These are phyloP conservation scores for Ogataea nonfermentans DNA, from an alignment of 805 yeast species.

Conservation along the genomic window DNA sequence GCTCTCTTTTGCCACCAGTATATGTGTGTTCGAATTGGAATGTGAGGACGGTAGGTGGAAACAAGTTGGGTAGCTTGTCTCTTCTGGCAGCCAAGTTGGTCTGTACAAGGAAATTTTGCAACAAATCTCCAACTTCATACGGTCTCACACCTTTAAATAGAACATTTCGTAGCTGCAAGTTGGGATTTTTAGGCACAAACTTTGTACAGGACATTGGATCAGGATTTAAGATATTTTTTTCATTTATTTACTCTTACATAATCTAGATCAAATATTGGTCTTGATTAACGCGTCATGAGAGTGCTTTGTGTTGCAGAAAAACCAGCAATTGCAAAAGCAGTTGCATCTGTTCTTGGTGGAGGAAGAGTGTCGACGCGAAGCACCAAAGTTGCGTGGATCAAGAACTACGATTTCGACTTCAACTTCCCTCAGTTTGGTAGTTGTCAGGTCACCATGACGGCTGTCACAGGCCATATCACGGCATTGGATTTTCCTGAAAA, in stretches of 20 bases:
- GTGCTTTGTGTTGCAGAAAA: constrained; percentile 96
- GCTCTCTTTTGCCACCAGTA: constrained; percentile 88
- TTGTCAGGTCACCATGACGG: constrained; percentile 85
- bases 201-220: constrained; percentile 12
- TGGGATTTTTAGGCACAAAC: constrained; percentile 22
- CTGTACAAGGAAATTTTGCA: constrained; percentile 56
- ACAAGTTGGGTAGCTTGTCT: constrained; percentile 25
- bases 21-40: constrained; percentile 85
- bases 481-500: constrained; percentile 61
- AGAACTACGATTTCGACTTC: constrained; percentile 76
- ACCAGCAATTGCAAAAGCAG: constrained; percentile 88
- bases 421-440: constrained; percentile 59
- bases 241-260: constrained; percentile 2
- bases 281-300: constrained; percentile 44
- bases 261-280: constrained; percentile 6
- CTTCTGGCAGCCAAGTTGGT: constrained; percentile 57
- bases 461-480: constrained; percentile 85
- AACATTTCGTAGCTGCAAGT: constrained; percentile 41
- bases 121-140: constrained; percentile 48
- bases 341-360: constrained; percentile 73
- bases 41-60: constrained; percentile 62
- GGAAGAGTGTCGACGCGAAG: constrained; percentile 51
- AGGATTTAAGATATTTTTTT: background rate
- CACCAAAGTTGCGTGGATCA: constrained; percentile 59
- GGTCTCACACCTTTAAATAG: constrained; percentile 40